A percentile compares a stretch with the other conserved stretches of the same genome.
Conservation (phyloP, 345 rosid species). For the Citrus mangshanensis region DNA sequence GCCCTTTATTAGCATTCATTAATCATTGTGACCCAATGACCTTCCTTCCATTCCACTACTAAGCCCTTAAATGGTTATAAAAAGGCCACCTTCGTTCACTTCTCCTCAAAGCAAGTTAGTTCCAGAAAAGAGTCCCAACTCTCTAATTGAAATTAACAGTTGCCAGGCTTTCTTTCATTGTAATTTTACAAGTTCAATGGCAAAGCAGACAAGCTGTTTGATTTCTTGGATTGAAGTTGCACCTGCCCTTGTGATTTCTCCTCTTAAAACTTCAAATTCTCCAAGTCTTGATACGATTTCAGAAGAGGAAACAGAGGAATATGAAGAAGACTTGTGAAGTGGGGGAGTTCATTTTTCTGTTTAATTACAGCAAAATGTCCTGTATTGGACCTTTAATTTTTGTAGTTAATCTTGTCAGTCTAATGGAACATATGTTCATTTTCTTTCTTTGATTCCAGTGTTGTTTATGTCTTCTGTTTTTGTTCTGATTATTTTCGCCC, state of each 20-base stretch:
- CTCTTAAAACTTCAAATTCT: slow-evolving; percentile 20
- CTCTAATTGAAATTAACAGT: too few relatives aligned
- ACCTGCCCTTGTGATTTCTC: slow-evolving; percentile 31
- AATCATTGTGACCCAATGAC: too few relatives aligned
- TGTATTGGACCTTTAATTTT: too few relatives aligned
- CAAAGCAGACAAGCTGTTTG: slow-evolving; percentile 21
- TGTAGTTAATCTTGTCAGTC: too few relatives aligned
- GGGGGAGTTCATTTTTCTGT: not conserved
- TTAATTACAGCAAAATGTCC: too few relatives aligned
- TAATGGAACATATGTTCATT: too few relatives aligned
- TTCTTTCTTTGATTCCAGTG: too few relatives aligned
- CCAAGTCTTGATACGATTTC: slow-evolving; percentile 43
- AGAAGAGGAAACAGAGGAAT: slow-evolving; percentile 39
- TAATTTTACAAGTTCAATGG: slow-evolving; percentile 18
- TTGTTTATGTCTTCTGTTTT: too few relatives aligned
- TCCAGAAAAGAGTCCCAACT: too few relatives aligned
- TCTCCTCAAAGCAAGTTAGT: too few relatives aligned
- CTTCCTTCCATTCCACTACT: not conserved
- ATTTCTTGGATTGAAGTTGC: slow-evolving; percentile 39
- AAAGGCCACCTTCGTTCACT: not conserved
- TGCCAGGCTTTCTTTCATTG: not conserved
- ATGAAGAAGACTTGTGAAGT: not conserved
- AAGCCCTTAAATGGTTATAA: not conserved
- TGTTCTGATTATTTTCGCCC: too few relatives aligned
- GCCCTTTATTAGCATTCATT: not conserved